Base-by-base conservation (phyloP, 2,329 filamentous ascomycete genomes). In the Monosporascus sp. region DNA sequence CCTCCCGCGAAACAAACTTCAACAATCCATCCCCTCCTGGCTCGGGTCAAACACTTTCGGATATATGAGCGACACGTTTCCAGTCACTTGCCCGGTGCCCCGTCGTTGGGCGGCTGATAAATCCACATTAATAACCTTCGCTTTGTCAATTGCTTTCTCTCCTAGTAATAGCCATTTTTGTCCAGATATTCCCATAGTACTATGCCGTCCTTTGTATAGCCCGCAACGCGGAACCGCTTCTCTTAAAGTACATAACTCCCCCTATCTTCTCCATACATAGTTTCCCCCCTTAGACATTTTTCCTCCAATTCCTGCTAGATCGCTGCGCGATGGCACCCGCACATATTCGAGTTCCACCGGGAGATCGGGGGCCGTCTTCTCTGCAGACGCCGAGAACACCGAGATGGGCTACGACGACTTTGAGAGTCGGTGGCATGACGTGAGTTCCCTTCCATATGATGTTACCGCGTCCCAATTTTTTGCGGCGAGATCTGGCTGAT, bases 401-500 rank as follows among this genome's bases (percentile, higher is more conserved):
- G 55, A 84, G 87, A 68, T 88, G 95, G 84, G 90, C 90, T 40
- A 96, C 89, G 14, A 97, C 94, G 35, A 97, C 92, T 20, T 74
- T 99, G 56, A 89, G 87, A 65, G 88, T 99, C 41, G 91, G 88
- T 61, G 94, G 94, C 62, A 99, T 88, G 85, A 88, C 85, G 80
- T 84, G 62, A 22, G 58, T 47, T 45, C 16, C 41, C 27, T 49
- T 24, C 11, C 22, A 16, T 14, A 20, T 24, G 8, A 20, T 46
- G 14, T 48, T 27, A 11, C 16, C n/a, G 22, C n/a, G 27, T 54
- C 50, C 27, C 6, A 31, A 22, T n/a, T 11, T 11, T 47, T 35
- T 37, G 17, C 27, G 53, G 40, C 8, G 16, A 52, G 47, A 40
- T 19, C 38, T n/a, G 22, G 38, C 37, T 49, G 40, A 27, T 14